Percentiles rank a stretch among this genome's conserved stretches.
These are phyloP conservation scores for Cyberlindnera euphorbiae DNA, from an alignment of 805 yeast species.

Conservation along the genomic window DNA sequence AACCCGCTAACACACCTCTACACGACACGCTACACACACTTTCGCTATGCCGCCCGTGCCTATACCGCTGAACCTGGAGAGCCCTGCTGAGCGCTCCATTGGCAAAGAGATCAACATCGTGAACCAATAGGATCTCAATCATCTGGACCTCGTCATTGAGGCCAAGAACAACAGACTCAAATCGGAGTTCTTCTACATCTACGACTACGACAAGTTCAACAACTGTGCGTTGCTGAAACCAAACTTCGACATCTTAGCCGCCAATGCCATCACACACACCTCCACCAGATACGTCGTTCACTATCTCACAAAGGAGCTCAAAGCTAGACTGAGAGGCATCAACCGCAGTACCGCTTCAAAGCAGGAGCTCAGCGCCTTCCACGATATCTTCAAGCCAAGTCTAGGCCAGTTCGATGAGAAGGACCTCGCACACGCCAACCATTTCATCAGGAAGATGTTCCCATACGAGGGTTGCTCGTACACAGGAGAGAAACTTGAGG, in stretches of 20 bases:
- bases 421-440: slow-evolving; percentile 26
- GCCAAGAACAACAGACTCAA: slow-evolving; percentile 26
- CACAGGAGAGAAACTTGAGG: slow-evolving; percentile 27
- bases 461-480: slow-evolving; percentile 35
- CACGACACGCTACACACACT: too few species aligned
- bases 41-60: slow-evolving; percentile 3
- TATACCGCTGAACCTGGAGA: slow-evolving; percentile 17
- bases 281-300: slow-evolving; percentile 33
- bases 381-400: slow-evolving; percentile 32
- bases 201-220: slow-evolving; percentile 29
- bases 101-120: slow-evolving; percentile 26
- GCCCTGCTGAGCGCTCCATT: slow-evolving; percentile 21
- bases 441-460: slow-evolving; percentile 27
- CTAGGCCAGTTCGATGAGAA: slow-evolving; percentile 30
- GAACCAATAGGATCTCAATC: slow-evolving; percentile 22
- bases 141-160: slow-evolving; percentile 25
- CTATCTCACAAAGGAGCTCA: slow-evolving; percentile 29
- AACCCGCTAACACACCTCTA: too few species aligned
- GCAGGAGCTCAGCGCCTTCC: slow-evolving; percentile 17
- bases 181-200: slow-evolving; percentile 30
- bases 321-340: slow-evolving; percentile 21
- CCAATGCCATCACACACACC: slow-evolving; percentile 26
- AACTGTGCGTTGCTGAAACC: slow-evolving; percentile 23
- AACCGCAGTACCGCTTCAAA: slow-evolving; percentile 17
- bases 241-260: slow-evolving; percentile 21